These are phyloP conservation scores for Pisolithus marmoratus DNA, from an alignment of 768 basidiomycete genomes.

Conservation along the genomic window DNA sequence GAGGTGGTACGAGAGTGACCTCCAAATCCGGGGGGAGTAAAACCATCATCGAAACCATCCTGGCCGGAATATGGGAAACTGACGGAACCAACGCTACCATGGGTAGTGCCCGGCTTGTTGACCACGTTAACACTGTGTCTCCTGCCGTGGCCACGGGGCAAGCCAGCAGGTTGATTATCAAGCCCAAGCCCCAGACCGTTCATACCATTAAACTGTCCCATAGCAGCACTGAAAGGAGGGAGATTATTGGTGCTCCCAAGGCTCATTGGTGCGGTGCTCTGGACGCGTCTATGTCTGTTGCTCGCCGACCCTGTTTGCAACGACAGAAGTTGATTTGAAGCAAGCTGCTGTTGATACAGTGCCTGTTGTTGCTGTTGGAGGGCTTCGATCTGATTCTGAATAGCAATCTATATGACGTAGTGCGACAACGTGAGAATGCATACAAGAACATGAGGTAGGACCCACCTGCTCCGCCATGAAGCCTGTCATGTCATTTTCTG, in stretches of 20 bases:
- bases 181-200: conserved; percentile 49
- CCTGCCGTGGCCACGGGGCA: conserved; percentile 82
- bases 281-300: conserved; percentile 76
- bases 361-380: conserved; percentile 88
- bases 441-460: neutral
- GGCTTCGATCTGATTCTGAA: conserved; percentile 87
- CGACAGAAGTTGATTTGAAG: conserved; percentile 79
- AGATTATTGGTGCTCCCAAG: conserved; percentile 39
- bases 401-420: conserved; percentile 54
- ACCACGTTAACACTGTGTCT: conserved; percentile 90
- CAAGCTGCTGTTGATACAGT: conserved; percentile 85
- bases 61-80: conserved; percentile 46
- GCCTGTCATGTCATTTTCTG: conserved; percentile 72
- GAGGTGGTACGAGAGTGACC: conserved; percentile 73
- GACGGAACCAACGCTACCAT: conserved; percentile 42
- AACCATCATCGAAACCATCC: conserved; percentile 80
- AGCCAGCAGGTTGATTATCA: conserved; percentile 57
- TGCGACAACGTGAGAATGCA: conserved; percentile 4
- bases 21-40: conserved; percentile 51
- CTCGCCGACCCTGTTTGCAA: conserved; percentile 65
- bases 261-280: conserved; percentile 72
- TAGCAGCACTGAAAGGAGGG: conserved; percentile 27
- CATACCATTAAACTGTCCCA: conserved; percentile 63
- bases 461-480: conserved; percentile 95
- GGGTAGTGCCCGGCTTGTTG: conserved; percentile 55